phyloP scores from a whole-genome alignment of 2,329 filamentous ascomycete genomes.

The Aspergillus ochraceoroseus region DNA sequence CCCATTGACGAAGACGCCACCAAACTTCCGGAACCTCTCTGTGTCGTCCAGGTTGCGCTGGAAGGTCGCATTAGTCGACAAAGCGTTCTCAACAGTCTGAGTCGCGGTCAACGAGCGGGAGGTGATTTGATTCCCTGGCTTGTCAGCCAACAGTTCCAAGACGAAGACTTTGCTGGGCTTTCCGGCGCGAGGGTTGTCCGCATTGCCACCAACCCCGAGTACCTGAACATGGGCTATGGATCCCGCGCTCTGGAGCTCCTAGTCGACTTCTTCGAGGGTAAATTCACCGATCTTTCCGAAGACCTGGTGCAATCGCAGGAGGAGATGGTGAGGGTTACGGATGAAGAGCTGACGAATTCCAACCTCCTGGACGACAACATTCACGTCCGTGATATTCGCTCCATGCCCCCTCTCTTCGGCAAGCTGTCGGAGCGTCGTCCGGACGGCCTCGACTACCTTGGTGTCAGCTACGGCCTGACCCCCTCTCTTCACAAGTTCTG shows the following conservation, averaged over 20 bases:
- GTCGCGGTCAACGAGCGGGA: conserved; percentile 78
- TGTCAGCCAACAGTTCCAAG: conserved; percentile 95
- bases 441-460: conserved; percentile 79
- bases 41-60: conserved; percentile 87
- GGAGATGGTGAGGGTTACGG: conserved; percentile 71
- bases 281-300: conserved; percentile 80
- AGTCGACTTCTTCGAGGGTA: conserved; percentile 89
- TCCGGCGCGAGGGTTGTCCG: conserved; percentile 89
- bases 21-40: conserved; percentile 84
- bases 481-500: conserved; percentile 88
- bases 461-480: conserved; percentile 92
- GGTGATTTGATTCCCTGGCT: conserved; percentile 97
- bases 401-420: conserved; percentile 90
- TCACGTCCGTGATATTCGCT: conserved; percentile 79
- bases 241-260: conserved; percentile 82
- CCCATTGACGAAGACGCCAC: conserved; percentile 72
- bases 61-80: conserved; percentile 93
- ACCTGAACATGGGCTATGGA: conserved; percentile 87
- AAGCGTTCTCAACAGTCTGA: conserved; percentile 84
- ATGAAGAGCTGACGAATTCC: conserved; percentile 70
- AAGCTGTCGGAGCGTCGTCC: conserved; percentile 79
- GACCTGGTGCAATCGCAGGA: conserved; percentile 51
- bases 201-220: conserved; percentile 95
- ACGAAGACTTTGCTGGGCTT: conserved; percentile 89
- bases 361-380: conserved; percentile 81